A percentile compares a stretch with the other conserved stretches of the same genome.
Evolutionary conservation across 768 basidiomycete species (phyloP).

Genomic region (Auricularia sp.): DNA sequence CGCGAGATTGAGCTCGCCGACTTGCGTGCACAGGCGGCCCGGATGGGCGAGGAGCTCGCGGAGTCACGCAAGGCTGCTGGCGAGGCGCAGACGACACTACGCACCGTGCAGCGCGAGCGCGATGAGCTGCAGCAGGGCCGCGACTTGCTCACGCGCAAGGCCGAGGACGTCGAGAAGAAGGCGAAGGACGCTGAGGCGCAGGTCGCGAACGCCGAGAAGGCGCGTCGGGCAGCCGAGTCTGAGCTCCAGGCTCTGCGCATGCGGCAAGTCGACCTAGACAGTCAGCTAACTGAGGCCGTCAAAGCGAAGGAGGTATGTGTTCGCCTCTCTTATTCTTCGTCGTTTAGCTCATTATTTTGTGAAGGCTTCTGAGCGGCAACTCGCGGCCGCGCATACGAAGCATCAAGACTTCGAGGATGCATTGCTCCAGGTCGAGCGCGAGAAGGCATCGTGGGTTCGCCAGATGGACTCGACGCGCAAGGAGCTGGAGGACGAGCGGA

Average conservation of each 20-base stretch:
- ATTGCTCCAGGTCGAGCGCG: constrained; percentile 73
- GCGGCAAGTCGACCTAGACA: constrained; percentile 58
- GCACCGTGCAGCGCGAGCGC: constrained; percentile 52
- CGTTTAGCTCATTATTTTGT: constrained; percentile 2
- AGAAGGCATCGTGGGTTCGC: constrained; percentile 61
- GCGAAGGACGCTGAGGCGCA: constrained; percentile 34
- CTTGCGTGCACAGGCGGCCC: constrained; percentile 52
- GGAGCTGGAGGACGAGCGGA: constrained; percentile 63
- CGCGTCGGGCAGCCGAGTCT: constrained; percentile 56
- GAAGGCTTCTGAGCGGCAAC: constrained; percentile 69
- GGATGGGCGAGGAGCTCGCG: constrained; percentile 57
- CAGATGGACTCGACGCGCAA: constrained; percentile 62
- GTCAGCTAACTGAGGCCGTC: constrained; percentile 47
- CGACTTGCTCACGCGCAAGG: constrained; percentile 49
- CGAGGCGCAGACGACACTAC: constrained; percentile 63
- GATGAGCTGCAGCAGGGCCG: constrained; percentile 49
- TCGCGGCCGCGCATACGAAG: constrained; percentile 61
- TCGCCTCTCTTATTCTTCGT: neutral
- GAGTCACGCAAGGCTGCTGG: constrained; percentile 51
- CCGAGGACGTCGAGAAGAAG: constrained; percentile 38
- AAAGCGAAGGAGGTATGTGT: constrained; percentile 64
- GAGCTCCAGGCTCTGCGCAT: constrained; percentile 63
- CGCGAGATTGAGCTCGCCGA: constrained; percentile 75
- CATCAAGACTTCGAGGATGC: constrained; percentile 84
- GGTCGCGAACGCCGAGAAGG: constrained; percentile 54